These are phyloP conservation scores for Trifolium dubium DNA, from an alignment of 306 rosid genomes.

Conservation along the genomic window DNA sequence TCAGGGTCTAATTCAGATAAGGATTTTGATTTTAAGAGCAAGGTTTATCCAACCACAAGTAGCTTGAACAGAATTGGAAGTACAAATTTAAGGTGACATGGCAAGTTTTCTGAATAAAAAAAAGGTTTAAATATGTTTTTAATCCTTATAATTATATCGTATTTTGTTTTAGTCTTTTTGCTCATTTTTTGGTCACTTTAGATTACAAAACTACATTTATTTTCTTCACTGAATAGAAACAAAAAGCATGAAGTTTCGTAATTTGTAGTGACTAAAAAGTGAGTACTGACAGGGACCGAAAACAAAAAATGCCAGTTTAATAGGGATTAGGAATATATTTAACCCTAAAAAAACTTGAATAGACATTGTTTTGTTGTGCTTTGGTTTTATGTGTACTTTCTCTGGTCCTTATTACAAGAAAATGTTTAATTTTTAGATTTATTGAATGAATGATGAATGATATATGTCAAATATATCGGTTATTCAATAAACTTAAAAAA, in stretches of 20 bases:
- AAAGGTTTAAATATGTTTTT: background rate
- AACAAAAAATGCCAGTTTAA: background rate
- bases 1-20: slow-evolving; percentile 54
- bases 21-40: slow-evolving; percentile 49
- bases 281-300: background rate
- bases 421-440: too few relatives aligned
- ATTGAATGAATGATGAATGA: too few relatives aligned
- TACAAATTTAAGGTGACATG: slow-evolving; percentile 58
- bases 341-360: background rate
- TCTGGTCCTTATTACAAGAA: too few relatives aligned
- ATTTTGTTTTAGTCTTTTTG: background rate
- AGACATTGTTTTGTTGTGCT: background rate
- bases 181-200: background rate
- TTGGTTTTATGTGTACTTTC: background rate
- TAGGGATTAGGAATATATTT: background rate
- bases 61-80: slow-evolving; percentile 58
- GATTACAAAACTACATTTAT: background rate
- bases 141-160: background rate
- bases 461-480: too few relatives aligned
- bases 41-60: slow-evolving; percentile 3
- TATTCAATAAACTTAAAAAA: too few relatives aligned
- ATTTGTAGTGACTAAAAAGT: background rate
- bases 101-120: slow-evolving; percentile 20
- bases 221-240: background rate
- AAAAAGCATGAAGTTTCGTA: background rate